Percentiles rank a stretch among this genome's conserved stretches.
These are phyloP conservation scores for Penicillium sp. DNA, from an alignment of 2,329 filamentous ascomycete species.

Conservation along the genomic window DNA sequence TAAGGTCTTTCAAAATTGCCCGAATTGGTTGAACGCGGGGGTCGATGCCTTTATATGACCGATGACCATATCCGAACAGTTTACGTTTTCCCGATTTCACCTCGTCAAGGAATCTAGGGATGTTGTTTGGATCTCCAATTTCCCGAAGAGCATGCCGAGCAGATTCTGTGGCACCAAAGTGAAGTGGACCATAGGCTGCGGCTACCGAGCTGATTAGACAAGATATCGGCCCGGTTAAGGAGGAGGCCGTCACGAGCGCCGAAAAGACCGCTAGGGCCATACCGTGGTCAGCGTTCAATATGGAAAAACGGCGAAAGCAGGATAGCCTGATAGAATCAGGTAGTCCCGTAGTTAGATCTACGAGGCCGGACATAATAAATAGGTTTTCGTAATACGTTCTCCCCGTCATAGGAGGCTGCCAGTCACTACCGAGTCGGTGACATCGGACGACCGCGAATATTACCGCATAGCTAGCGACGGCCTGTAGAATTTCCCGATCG, in stretches of 20 bases:
- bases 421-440: constrained; percentile 23
- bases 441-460: constrained; percentile 25
- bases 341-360: constrained; percentile 46
- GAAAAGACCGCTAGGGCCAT: constrained; percentile 57
- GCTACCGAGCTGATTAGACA: constrained; percentile 52
- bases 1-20: constrained; percentile 23
- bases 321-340: constrained; percentile 47
- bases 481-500: constrained; percentile 25
- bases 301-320: constrained; percentile 52
- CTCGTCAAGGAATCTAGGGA: constrained; percentile 26
- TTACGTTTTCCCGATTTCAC: constrained; percentile 27
- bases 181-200: constrained; percentile 55
- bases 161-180: constrained; percentile 57
- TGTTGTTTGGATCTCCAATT: constrained; percentile 25
- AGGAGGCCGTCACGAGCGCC: constrained; percentile 54
- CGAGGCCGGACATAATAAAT: constrained; percentile 52
- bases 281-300: constrained; percentile 57
- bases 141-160: constrained; percentile 44
- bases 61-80: constrained; percentile 33
- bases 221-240: constrained; percentile 52
- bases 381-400: constrained; percentile 55
- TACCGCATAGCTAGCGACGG: constrained; percentile 25
- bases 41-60: constrained; percentile 30
- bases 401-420: constrained; percentile 29
- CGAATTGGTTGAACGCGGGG: constrained; percentile 26